Evolutionary conservation across 2,329 filamentous ascomycete species (phyloP).

Genomic region (Pyrenophora tritici-repentis): DNA sequence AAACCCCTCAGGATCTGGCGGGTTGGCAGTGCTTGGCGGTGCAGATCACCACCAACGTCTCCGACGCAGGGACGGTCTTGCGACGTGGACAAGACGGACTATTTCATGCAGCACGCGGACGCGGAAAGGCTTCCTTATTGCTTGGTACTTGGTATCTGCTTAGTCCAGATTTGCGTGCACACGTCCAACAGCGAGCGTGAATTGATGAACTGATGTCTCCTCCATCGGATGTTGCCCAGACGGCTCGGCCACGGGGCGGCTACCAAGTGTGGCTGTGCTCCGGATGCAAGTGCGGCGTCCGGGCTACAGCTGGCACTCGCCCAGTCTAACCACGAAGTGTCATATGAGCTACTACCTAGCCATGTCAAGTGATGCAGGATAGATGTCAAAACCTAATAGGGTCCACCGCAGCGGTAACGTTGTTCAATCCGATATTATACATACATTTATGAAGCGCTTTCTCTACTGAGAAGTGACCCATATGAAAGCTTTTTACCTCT

Average conservation of each 20-base stretch:
- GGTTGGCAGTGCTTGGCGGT: slow-evolving; percentile 24
- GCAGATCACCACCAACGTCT: slow-evolving; percentile 9
- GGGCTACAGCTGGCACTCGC: slow-evolving; percentile 14
- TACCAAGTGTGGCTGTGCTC: slow-evolving; percentile 24
- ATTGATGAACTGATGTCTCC: too few relatives aligned
- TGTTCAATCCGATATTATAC: background rate
- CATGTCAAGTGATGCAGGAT: slow-evolving; percentile 2
- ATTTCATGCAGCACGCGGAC: background rate
- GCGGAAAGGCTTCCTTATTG: background rate
- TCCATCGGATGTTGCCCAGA: background rate
- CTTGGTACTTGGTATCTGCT: background rate
- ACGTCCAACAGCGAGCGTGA: background rate
- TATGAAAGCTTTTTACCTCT: slow-evolving; percentile 25
- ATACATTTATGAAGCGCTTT: slow-evolving; percentile 2
- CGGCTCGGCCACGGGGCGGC: slow-evolving; percentile 15
- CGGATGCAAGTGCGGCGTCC: slow-evolving; percentile 1
- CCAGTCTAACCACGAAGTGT: slow-evolving; percentile 1
- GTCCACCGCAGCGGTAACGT: background rate
- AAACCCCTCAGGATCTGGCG: slow-evolving; percentile 24
- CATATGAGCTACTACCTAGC: too few relatives aligned
- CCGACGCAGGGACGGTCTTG: slow-evolving; percentile 2
- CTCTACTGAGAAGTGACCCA: background rate
- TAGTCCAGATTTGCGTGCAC: background rate
- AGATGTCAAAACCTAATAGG: background rate
- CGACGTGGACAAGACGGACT: background rate